Evolutionary conservation across 139 green algal genomes (phyloP).

Genomic region (Chlorella vulgaris): DNA sequence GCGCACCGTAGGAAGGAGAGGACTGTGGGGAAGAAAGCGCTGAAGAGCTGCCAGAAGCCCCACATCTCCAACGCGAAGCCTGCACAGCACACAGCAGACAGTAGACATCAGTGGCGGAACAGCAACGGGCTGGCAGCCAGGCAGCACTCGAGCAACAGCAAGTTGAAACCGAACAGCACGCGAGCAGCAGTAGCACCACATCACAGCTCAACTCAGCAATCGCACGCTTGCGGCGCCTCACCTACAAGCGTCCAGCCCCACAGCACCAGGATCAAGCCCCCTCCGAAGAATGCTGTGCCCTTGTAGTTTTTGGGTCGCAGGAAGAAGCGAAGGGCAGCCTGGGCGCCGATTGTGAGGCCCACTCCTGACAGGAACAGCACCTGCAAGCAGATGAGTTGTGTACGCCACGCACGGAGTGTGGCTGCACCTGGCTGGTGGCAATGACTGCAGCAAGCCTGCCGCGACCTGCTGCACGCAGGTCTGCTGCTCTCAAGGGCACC

Average conservation of each 20-base stretch:
- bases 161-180: too few species aligned
- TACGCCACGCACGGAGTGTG: background rate
- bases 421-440: background rate
- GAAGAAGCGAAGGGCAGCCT: constrained; percentile 90
- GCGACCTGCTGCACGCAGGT: background rate
- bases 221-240: background rate
- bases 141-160: too few species aligned
- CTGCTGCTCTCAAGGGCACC: too few species aligned
- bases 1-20: constrained; percentile 81
- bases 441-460: background rate
- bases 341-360: constrained; percentile 87
- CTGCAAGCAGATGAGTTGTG: constrained; percentile 51
- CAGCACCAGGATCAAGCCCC: constrained; percentile 84
- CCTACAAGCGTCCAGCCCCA: constrained; percentile 87
- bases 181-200: too few species aligned
- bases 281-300: constrained; percentile 87
- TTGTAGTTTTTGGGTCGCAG: constrained; percentile 84
- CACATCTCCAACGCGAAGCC: constrained; percentile 86
- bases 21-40: constrained; percentile 93
- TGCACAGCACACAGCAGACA: background rate
- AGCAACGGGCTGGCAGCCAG: too few species aligned
- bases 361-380: constrained; percentile 92
- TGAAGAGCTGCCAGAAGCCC: constrained; percentile 95
- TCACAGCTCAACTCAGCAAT: too few species aligned
- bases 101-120: background rate